phyloP scores from a whole-genome alignment of 208 protist genomes.

The Trypanosoma platydactyli region DNA sequence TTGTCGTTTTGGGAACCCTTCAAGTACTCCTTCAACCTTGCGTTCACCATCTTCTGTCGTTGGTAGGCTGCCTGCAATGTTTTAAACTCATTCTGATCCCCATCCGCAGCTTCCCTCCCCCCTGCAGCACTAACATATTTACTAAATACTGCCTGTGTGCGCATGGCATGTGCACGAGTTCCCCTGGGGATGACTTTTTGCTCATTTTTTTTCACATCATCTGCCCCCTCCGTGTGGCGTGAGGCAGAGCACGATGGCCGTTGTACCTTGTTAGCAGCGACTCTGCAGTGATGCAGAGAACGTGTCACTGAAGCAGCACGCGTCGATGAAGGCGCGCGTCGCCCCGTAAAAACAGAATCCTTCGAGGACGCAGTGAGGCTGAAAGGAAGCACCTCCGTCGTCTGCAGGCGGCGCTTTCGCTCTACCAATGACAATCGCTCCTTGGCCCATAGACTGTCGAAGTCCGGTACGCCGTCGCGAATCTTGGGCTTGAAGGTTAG shows the following conservation, averaged over 20 bases:
- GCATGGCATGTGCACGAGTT: slow-evolving; percentile 77
- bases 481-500: slow-evolving; percentile 81
- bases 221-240: not conserved
- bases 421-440: slow-evolving; percentile 43
- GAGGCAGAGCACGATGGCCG: not conserved
- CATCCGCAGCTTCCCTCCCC: slow-evolving; percentile 33
- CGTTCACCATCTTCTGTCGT: slow-evolving; percentile 51
- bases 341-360: slow-evolving; percentile 28
- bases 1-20: slow-evolving; percentile 39
- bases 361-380: slow-evolving; percentile 42
- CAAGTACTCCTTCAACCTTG: slow-evolving; percentile 69
- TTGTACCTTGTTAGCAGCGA: not conserved
- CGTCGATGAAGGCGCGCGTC: slow-evolving; percentile 5
- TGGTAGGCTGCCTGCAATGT: slow-evolving; percentile 23
- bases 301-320: slow-evolving; percentile 14
- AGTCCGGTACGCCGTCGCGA: slow-evolving; percentile 75
- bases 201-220: not conserved
- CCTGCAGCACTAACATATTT: slow-evolving; percentile 46
- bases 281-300: slow-evolving; percentile 11
- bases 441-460: slow-evolving; percentile 65
- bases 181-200: slow-evolving; percentile 41
- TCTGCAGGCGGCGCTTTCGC: slow-evolving; percentile 44
- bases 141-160: slow-evolving; percentile 67
- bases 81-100: slow-evolving; percentile 23
- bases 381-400: slow-evolving; percentile 56